A percentile compares a stretch with the other conserved stretches of the same genome.
These are phyloP conservation scores for Apiotrichum mycotoxinovorans DNA, from an alignment of 1,284 basidiomycete genomes.

Conservation along the genomic window DNA sequence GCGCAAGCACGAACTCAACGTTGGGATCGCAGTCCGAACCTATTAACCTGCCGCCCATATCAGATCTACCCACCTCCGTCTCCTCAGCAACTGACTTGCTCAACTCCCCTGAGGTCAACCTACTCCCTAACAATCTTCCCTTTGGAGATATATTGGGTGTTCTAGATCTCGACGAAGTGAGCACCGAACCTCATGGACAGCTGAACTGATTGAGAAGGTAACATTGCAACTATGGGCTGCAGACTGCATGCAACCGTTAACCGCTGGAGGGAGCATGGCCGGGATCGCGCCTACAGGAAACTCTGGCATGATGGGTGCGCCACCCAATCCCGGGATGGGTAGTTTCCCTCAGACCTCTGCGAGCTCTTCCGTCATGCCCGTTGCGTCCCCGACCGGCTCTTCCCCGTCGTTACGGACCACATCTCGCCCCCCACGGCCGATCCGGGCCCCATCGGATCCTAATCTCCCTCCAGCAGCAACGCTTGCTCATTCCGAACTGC, in stretches of 20 bases:
- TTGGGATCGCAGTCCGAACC: too few relatives aligned
- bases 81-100: neutral
- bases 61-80: neutral
- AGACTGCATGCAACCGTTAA: constrained; percentile 26
- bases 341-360: constrained; percentile 15
- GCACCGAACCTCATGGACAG: neutral
- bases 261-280: neutral
- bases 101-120: neutral
- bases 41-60: neutral
- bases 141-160: constrained; percentile 1
- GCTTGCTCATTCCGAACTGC: constrained; percentile 12
- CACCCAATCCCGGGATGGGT: neutral
- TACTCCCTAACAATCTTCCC: neutral
- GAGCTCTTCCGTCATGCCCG: too few relatives aligned
- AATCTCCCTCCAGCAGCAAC: neutral
- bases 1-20: neutral
- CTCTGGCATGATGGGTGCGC: too few relatives aligned
- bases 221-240: constrained; percentile 34
- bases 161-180: constrained; percentile 28
- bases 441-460: neutral
- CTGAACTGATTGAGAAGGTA: constrained; percentile 16
- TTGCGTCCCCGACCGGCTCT: too few relatives aligned
- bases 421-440: too few relatives aligned
- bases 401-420: too few relatives aligned
- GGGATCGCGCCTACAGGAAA: neutral